Conservation (phyloP, 352 stramenopile genomes). For the Pythium periplocum region DNA sequence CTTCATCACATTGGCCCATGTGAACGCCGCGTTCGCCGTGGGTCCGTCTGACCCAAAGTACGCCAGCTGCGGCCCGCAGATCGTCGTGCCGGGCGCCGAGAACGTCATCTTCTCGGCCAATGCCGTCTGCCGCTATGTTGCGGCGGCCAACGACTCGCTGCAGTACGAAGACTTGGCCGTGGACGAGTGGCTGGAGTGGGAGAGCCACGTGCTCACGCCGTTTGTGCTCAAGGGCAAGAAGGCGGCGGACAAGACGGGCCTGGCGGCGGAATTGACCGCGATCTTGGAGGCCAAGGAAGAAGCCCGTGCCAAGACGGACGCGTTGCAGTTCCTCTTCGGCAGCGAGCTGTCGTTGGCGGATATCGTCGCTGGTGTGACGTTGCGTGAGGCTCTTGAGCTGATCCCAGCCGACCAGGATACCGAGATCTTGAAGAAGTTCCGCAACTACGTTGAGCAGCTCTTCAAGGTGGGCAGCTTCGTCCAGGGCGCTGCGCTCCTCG, state of each 20-base stretch:
- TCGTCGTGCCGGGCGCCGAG: constrained; percentile 25
- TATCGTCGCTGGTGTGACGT: constrained; percentile 62
- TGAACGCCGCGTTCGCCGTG: constrained; percentile 38
- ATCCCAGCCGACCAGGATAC: constrained; percentile 42
- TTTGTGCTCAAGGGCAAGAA: constrained; percentile 60
- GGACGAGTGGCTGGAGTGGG: constrained; percentile 83
- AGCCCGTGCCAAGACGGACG: constrained; percentile 28
- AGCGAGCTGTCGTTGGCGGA: constrained; percentile 62
- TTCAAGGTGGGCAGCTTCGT: constrained; percentile 42
- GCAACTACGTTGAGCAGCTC: constrained; percentile 61
- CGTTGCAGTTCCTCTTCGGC: constrained; percentile 64
- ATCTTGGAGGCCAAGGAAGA: constrained; percentile 64
- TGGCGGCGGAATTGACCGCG: constrained; percentile 30
- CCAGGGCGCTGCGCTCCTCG: constrained; percentile 40
- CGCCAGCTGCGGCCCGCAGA: constrained; percentile 46
- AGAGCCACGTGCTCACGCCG: constrained; percentile 53
- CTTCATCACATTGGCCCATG: constrained; percentile 57
- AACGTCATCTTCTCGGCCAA: constrained; percentile 75
- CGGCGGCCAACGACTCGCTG: constrained; percentile 28
- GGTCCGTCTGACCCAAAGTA: constrained; percentile 54
- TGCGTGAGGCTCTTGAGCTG: constrained; percentile 54
- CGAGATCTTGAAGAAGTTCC: constrained; percentile 47
- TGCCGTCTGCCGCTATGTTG: constrained; percentile 69
- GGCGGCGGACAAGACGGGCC: constrained; percentile 17
- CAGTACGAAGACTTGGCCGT: constrained; percentile 70